Evolutionary conservation across 164 flowering plant genomes (phyloP).

Genomic region (Sedum album): DNA sequence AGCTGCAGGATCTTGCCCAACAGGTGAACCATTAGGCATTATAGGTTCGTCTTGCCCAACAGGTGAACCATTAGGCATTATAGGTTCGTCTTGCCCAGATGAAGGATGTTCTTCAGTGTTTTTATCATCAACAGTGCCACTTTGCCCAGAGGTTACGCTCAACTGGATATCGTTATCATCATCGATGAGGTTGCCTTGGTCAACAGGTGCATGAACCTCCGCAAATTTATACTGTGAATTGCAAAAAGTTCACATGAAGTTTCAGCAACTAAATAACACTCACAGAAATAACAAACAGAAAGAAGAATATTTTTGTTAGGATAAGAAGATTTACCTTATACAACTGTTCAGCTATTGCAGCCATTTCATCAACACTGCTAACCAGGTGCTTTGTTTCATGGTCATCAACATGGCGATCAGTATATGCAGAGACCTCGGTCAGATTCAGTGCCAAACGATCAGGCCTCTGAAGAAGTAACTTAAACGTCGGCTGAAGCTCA

Average conservation of each 20-base stretch:
- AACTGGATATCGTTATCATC: background rate
- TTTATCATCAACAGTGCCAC: background rate
- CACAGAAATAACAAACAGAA: background rate
- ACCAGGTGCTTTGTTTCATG: slow-evolving; percentile 46
- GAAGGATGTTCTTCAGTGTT: background rate
- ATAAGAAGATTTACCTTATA: slow-evolving; percentile 44
- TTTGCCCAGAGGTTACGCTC: background rate
- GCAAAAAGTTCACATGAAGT: background rate
- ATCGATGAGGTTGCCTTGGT: background rate
- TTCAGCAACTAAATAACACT: background rate
- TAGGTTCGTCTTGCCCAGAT: background rate
- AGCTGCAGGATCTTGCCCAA: background rate
- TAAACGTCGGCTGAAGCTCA: slow-evolving; percentile 89
- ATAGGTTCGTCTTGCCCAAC: no score
- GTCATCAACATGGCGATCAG: slow-evolving; percentile 69
- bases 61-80: background rate
- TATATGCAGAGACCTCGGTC: slow-evolving; percentile 41
- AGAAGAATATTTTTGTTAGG: background rate
- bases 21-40: no score
- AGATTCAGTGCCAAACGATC: slow-evolving; percentile 72
- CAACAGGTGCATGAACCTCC: background rate
- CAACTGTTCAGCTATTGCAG: slow-evolving; percentile 34
- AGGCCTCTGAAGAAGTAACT: slow-evolving; percentile 75
- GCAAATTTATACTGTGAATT: background rate
- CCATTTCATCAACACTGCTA: slow-evolving; percentile 70